Conservation (phyloP, 768 basidiomycete species). For the Mycena rosella region DNA sequence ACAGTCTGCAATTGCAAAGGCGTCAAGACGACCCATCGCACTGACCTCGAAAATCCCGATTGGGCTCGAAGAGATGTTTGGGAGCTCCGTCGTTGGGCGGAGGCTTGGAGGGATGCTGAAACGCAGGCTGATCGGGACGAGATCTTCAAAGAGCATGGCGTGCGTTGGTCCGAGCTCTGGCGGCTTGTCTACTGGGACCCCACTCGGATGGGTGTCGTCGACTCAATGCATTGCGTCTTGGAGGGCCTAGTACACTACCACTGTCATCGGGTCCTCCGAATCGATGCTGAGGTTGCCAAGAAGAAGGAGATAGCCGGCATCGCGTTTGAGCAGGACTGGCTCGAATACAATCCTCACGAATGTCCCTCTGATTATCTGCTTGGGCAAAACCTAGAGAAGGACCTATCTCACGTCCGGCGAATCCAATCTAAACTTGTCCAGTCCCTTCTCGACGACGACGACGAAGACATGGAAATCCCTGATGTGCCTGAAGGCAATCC, state of each 20-base stretch:
- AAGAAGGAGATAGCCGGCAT: background rate
- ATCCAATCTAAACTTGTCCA: conserved; percentile 10
- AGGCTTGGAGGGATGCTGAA: conserved; percentile 25
- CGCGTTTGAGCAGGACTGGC: conserved; percentile 6
- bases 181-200: conserved; percentile 47
- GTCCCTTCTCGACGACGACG: background rate
- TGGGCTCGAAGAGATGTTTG: conserved; percentile 27
- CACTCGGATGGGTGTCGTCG: conserved; percentile 39
- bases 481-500: background rate
- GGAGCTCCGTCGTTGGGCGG: conserved; percentile 26
- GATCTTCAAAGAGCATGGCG: conserved; percentile 33
- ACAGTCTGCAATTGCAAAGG: conserved; percentile 39
- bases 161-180: conserved; percentile 42
- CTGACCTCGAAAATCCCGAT: conserved; percentile 25
- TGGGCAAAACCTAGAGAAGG: background rate
- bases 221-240: conserved; percentile 49
- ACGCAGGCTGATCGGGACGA: conserved; percentile 28
- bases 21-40: conserved; percentile 16
- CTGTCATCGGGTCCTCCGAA: conserved; percentile 31
- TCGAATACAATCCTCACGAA: background rate
- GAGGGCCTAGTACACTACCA: conserved; percentile 38
- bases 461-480: background rate
- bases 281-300: conserved; percentile 14
- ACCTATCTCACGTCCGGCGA: background rate
- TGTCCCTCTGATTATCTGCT: conserved; percentile 4